Base-by-base conservation (phyloP, 2,329 filamentous ascomycete species). In the Cucurbitaria berberidis region DNA sequence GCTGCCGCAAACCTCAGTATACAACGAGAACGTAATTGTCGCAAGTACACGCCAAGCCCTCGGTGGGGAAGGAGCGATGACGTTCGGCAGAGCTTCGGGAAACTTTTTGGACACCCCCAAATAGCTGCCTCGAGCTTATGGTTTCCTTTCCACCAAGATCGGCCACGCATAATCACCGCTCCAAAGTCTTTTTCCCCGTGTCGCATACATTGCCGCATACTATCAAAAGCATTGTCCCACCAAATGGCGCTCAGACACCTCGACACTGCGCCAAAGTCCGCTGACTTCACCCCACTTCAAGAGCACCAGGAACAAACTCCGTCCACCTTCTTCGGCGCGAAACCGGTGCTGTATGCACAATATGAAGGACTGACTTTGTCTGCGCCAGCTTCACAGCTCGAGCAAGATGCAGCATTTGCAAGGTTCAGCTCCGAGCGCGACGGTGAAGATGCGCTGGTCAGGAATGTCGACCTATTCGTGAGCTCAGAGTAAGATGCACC, bases 291-390 rank as follows among this genome's bases (percentile, higher is more conserved):
- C 29, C 78, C 84, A 4, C 81, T 93, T 40, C 78, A 81, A 52
- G 86, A 90, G 55, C 89, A 91, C 70, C 84, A 91, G 72, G 80
- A 86, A 46, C 85, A 87, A 67, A 93, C 90, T 1, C 90, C 90
- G 0, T 80, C 81, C 52, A 88, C 84, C 36, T 93, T 93, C 76
- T 88, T 87, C 64, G 84, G 82, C 63, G 85, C 84, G 24, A 90
- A 89, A 67, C 86, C 89, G 1, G 82, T 93, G 38, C 82, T 93
- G 3, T 85, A 93, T 74, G 84, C 83, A 62, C 84, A 87, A 65
- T 80, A 82, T 34, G 63, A 78, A 11, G 78, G 79, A 52, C 80
- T 85, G 49, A 86, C 83, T 34, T 83, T 87, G 3, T 82, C 84
- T 66, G 77, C 88, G 18, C 78, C 84, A 22, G 78, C 76, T 30